Base-by-base conservation (phyloP, 2,329 filamentous ascomycete species). In the Colletotrichum filicis region DNA sequence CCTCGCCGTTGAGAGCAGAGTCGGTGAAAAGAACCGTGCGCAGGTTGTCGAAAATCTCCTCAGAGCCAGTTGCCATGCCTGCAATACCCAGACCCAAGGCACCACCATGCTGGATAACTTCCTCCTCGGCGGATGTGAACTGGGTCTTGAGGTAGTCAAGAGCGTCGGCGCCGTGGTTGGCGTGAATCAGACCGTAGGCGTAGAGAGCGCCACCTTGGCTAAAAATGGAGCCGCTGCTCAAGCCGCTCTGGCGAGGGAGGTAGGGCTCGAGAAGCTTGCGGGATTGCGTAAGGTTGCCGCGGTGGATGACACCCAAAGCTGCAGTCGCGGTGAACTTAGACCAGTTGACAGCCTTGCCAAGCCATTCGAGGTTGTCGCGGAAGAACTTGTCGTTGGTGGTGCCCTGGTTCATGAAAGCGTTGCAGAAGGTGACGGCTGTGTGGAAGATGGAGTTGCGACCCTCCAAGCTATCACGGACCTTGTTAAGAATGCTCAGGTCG, bases 371-470 rank as follows among this genome's bases (percentile, higher is more conserved):
- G 81, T 99, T 99, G 80, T 98, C 95, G 8, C 97, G 91, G 91
- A 99, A 98, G 86, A 99, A 99, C 79, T 96, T 97, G 85, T 99
- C 97, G 78, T 98, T 97, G 0, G 96, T 98, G 0, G 97, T 99
- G 72, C 97, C 97, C 66, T 97, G 95, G 81, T 99, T 97, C 97
- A 99, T 99, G 82, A 99, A 98, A 12, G 95, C 97, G 79, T 98
- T 98, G 80, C 96, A 97, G 79, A 99, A 97, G 0, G 97, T 98
- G 68, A 99, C 95, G 4, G 95, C 95, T 1, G 95, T 97, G 83
- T 99, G 97, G 89, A 98, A 98, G 77, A 99, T 99, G 37, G 96
- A 98, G 85, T 98, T 98, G 66, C 97, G 91, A 46, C 95, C 95
- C 81, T 99, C 97, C 19, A 99, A 87, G 77, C 95, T 98, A 82